Percentiles rank a stretch among this genome's conserved stretches.
Evolutionary conservation across 495 filamentous ascomycete species (phyloP).

Genomic region (Podospora sp.): DNA sequence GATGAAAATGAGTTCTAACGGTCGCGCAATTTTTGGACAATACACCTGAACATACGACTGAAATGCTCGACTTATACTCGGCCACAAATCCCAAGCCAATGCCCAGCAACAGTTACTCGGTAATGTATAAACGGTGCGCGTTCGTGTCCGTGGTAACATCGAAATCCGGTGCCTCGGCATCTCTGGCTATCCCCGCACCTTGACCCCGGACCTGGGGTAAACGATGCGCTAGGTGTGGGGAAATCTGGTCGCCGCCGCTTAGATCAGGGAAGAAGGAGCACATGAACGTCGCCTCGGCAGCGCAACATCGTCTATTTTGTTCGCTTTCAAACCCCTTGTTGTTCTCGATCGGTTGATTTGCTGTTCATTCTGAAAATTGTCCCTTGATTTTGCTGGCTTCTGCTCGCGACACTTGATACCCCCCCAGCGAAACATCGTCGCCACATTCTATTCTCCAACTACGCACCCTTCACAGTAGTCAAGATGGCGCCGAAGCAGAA

Average conservation of each 20-base stretch:
- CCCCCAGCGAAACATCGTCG: background rate
- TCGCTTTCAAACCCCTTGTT: background rate
- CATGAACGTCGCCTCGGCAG: background rate
- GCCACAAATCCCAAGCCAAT: too few relatives aligned
- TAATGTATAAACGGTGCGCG: background rate
- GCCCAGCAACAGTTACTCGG: background rate
- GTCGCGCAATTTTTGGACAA: too few relatives aligned
- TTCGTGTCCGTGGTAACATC: background rate
- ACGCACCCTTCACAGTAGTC: background rate
- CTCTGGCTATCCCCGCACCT: background rate
- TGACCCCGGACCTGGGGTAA: background rate
- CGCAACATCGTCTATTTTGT: background rate
- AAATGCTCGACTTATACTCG: too few relatives aligned
- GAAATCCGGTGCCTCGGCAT: background rate
- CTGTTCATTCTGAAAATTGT: background rate
- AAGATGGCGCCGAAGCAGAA: conserved; percentile 50
- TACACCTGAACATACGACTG: too few relatives aligned
- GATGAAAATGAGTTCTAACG: too few relatives aligned
- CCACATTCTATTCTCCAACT: background rate
- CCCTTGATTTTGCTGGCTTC: background rate
- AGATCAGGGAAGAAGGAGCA: background rate
- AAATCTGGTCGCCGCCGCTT: background rate
- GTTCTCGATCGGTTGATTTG: background rate
- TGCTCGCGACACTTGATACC: background rate
- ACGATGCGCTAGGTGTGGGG: background rate